Conservation (phyloP, 768 basidiomycete species). For the Hydnomerulius pinastri region DNA sequence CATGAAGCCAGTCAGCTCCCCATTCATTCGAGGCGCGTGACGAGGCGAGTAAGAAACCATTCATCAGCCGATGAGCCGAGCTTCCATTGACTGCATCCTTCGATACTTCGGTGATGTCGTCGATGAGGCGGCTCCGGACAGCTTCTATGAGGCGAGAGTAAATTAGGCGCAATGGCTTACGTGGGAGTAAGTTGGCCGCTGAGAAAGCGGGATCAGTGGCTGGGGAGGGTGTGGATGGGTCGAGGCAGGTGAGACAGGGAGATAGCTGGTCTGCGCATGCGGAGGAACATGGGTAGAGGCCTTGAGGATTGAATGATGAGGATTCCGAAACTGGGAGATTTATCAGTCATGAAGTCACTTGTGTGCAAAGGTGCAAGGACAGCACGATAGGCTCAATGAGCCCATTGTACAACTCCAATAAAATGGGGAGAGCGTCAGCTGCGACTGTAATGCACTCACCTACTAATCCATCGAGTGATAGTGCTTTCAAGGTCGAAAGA, state of each 20-base stretch:
- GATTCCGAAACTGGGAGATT: constrained; percentile 41
- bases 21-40: constrained; percentile 51
- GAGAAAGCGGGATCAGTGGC: constrained; percentile 27
- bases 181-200: constrained; percentile 44
- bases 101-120: constrained; percentile 54
- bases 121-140: constrained; percentile 51
- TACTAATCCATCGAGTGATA: constrained; percentile 51
- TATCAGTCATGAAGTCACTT: constrained; percentile 11
- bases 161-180: constrained; percentile 42
- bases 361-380: constrained; percentile 2
- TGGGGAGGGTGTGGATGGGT: constrained; percentile 16
- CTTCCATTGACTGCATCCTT: constrained; percentile 30
- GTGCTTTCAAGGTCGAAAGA: constrained; percentile 33
- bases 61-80: constrained; percentile 51
- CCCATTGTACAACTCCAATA: not conserved
- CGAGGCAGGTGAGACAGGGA: constrained; percentile 43
- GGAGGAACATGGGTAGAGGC: constrained; percentile 56
- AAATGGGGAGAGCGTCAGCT: not conserved
- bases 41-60: constrained; percentile 64
- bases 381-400: constrained; percentile 1
- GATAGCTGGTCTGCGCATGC: constrained; percentile 40
- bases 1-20: constrained; percentile 65
- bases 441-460: constrained; percentile 51
- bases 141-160: constrained; percentile 60
- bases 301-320: constrained; percentile 47